Evolutionary conservation across 768 basidiomycete species (phyloP), one percentile per base, ranked within the genome.

Genomic region (Macrocybe gigantea): DNA sequence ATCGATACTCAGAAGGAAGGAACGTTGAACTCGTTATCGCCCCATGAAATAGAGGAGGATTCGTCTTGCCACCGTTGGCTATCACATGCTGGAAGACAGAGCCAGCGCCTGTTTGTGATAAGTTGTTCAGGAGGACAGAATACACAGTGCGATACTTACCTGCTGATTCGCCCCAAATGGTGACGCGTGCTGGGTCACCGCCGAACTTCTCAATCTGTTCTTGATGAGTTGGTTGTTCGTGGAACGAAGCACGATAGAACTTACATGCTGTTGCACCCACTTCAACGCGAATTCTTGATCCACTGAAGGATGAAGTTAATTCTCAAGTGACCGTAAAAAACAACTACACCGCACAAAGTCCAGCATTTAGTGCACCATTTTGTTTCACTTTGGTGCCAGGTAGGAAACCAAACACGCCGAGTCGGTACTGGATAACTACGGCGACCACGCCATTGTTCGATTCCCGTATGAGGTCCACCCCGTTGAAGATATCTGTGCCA

Each of bases 131-230:
- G 10, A 32, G 32, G 12, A 38, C n/a, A 2, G 4, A 22, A 22
- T 22, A 22, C 1, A 22, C 22, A 22, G 22, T 22, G 22, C 22
- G 22, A 22, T 22, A 14, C n/a, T 7, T 45, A 52, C 78, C 79
- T 9, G 78, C 78, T 5, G 73, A 77, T 56, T 83, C 71, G 1
- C 80, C 80, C 49, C 71, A 70, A 15, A 82, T 73, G 3, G 76
- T 78, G 41, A 83, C 71, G 1, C 67, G 67, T 7, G 60, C 57
- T 1, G 74, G 73, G 60, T 82, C 80, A 0, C 81, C 80, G 34
- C 79, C 79, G 51, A 83, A 83, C n/a, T 70, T 66, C 1, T 62
- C 58, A 49, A 82, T 80, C 59, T 58, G 60, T 48, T 14, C 49
- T 22, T 63, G 53, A 1, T 41, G 29, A 32, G 40, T 38, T 10